Evolutionary conservation across 2,329 filamentous ascomycete species (phyloP).

Genomic region (Pseudogymnoascus sp.): DNA sequence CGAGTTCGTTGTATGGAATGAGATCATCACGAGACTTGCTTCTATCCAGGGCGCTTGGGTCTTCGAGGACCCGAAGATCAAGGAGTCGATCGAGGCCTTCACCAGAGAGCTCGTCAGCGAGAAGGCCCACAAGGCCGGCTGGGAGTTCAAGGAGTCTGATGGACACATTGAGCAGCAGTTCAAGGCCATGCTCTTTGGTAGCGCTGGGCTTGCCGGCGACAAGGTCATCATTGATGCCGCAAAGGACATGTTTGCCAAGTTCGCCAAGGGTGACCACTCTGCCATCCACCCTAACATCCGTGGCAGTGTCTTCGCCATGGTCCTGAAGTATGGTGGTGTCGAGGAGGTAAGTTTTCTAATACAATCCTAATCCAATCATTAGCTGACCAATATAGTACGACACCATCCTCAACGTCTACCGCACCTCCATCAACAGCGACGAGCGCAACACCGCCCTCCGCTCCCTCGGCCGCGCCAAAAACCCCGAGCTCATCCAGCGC

Average conservation of each 20-base stretch:
- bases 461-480: slow-evolving; percentile 67
- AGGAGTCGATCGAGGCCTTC: slow-evolving; percentile 74
- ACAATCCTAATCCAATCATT: background rate
- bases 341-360: slow-evolving; percentile 53
- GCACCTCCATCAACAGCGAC: slow-evolving; percentile 66
- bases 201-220: slow-evolving; percentile 74
- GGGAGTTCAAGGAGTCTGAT: slow-evolving; percentile 76
- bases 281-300: slow-evolving; percentile 91
- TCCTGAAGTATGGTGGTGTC: slow-evolving; percentile 72
- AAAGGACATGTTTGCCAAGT: slow-evolving; percentile 85
- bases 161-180: slow-evolving; percentile 90
- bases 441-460: slow-evolving; percentile 90
- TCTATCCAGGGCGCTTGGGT: slow-evolving; percentile 80
- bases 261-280: slow-evolving; percentile 65
- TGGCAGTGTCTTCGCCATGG: slow-evolving; percentile 77
- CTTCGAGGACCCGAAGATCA: slow-evolving; percentile 68
- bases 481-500: slow-evolving; percentile 71
- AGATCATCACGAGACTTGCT: slow-evolving; percentile 71
- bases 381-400: slow-evolving; percentile 51
- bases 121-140: slow-evolving; percentile 81
- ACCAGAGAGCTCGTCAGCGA: slow-evolving; percentile 67
- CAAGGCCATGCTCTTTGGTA: slow-evolving; percentile 83
- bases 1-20: slow-evolving; percentile 92
- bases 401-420: slow-evolving; percentile 65
- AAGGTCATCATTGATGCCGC: slow-evolving; percentile 68